phyloP scores from a whole-genome alignment of 441 rosid genomes.

The Mallotus repandus region DNA sequence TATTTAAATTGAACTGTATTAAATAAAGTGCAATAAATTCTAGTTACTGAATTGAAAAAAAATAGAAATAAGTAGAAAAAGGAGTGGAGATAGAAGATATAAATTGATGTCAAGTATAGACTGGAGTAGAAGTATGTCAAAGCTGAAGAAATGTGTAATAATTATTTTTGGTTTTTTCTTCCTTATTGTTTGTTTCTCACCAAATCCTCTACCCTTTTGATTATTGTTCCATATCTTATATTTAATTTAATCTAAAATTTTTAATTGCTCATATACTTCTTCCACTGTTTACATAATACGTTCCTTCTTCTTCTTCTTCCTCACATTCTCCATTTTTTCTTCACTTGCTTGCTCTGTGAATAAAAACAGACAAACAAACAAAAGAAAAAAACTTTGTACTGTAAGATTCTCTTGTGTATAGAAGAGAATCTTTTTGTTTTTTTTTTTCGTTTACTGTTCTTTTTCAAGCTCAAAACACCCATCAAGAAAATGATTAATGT shows the following conservation, averaged over 20 bases:
- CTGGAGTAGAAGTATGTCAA: no score
- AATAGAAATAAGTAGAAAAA: background rate
- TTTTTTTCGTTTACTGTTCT: background rate
- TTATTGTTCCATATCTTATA: no score
- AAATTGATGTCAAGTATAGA: no score
- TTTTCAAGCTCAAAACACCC: constrained; percentile 8
- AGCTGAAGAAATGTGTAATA: background rate
- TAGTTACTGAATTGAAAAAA: background rate
- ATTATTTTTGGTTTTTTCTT: constrained; percentile 19
- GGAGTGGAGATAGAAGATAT: background rate
- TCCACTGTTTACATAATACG: no score
- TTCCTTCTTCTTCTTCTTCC: background rate
- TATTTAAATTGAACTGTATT: no score
- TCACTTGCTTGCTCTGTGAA: background rate
- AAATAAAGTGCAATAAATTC: no score
- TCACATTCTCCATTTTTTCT: no score
- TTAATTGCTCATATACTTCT: no score
- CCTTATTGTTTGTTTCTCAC: constrained; percentile 15
- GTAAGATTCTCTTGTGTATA: background rate
- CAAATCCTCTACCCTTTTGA: background rate
- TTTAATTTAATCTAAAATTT: no score
- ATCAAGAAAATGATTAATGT: background rate
- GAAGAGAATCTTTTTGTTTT: background rate
- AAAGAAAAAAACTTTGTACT: background rate
- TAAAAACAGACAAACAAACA: no score